These are phyloP conservation scores for Suillus clintonianus DNA, from an alignment of 768 basidiomycete species.

Conservation along the genomic window DNA sequence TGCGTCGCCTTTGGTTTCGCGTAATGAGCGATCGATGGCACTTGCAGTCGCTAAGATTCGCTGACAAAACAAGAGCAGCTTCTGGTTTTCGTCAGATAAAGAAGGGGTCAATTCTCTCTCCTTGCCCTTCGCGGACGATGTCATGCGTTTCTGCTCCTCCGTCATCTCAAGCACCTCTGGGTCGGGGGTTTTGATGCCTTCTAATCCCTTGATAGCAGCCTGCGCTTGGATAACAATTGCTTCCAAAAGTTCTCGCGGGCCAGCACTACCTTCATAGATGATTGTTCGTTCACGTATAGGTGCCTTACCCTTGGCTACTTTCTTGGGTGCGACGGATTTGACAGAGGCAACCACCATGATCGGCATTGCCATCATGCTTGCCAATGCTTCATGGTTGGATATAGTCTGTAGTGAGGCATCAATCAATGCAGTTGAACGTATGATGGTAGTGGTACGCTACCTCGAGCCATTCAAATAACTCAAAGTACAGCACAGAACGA, in stretches of 20 bases:
- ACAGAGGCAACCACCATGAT: constrained; percentile 83
- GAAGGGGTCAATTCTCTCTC: constrained; percentile 44
- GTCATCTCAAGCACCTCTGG: constrained; percentile 66
- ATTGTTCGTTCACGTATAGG: constrained; percentile 79
- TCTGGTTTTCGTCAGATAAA: constrained; percentile 72
- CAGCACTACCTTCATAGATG: constrained; percentile 87
- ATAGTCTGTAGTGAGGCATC: constrained; percentile 61
- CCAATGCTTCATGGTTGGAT: constrained; percentile 89
- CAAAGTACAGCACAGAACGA: constrained; percentile 80
- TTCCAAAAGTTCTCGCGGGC: constrained; percentile 90
- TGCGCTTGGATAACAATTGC: constrained; percentile 90
- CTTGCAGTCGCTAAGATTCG: constrained; percentile 81
- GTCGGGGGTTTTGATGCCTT: constrained; percentile 57
- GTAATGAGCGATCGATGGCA: constrained; percentile 85
- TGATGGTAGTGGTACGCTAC: constrained; percentile 39
- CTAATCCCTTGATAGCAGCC: constrained; percentile 86
- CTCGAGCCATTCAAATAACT: constrained; percentile 91
- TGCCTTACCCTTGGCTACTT: constrained; percentile 42
- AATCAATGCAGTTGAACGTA: constrained; percentile 5
- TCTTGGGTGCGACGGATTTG: constrained; percentile 64
- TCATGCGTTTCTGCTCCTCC: constrained; percentile 90
- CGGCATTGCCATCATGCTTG: constrained; percentile 97
- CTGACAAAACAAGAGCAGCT: constrained; percentile 78
- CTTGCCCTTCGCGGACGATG: constrained; percentile 64
- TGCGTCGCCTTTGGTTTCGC: constrained; percentile 85